A percentile compares a stretch with the other conserved stretches of the same genome.
Conservation (phyloP, 805 yeast genomes). For the Saccharomycopsis fodiens region DNA sequence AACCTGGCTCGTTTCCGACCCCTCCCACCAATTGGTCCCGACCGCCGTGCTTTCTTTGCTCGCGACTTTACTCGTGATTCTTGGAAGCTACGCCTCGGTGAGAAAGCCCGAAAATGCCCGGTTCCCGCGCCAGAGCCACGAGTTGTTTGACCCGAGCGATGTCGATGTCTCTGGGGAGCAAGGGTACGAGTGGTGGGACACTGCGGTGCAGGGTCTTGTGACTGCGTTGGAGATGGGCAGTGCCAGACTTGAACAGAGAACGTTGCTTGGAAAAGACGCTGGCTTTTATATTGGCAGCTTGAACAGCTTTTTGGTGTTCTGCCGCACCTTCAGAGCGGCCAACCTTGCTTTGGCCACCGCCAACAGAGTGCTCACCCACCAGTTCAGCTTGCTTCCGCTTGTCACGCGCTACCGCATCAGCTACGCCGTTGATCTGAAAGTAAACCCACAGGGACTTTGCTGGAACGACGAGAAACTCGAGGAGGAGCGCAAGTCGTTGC, state of each 20-base stretch:
- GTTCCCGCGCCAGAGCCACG: constrained; percentile 30
- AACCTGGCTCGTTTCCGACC: no score
- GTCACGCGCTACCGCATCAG: constrained; percentile 35
- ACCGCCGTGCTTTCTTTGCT: no score
- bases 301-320: neutral
- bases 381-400: constrained; percentile 22
- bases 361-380: constrained; percentile 27
- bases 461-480: constrained; percentile 29
- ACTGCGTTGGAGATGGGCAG: constrained; percentile 21
- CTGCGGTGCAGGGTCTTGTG: neutral
- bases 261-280: neutral
- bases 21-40: no score
- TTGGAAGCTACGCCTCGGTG: constrained; percentile 32
- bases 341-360: constrained; percentile 4
- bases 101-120: constrained; percentile 20
- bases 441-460: constrained; percentile 34
- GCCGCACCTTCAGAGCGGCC: neutral
- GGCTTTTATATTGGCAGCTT: neutral
- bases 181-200: neutral
- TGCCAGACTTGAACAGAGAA: neutral
- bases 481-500: constrained; percentile 22
- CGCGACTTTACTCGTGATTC: constrained; percentile 26
- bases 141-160: constrained; percentile 36
- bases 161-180: constrained; percentile 26
- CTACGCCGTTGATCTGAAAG: constrained; percentile 29